phyloP scores from a whole-genome alignment of 2,329 filamentous ascomycete species.

The Pseudopithomyces chartarum region DNA sequence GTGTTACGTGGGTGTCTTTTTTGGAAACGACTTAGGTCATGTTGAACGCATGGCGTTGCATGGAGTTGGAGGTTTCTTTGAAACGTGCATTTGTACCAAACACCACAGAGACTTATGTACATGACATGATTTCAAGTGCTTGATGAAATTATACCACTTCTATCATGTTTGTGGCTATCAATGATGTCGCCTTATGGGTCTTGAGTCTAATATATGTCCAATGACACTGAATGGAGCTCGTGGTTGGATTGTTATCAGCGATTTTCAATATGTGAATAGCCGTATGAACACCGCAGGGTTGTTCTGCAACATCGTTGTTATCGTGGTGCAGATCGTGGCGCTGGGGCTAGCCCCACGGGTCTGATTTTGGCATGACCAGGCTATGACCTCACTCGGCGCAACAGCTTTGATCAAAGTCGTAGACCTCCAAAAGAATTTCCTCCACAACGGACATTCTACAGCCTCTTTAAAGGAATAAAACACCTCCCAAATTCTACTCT shows the following conservation, averaged over 20 bases:
- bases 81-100: neutral
- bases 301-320: too few relatives aligned
- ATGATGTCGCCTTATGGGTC: too few relatives aligned
- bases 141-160: too few relatives aligned
- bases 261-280: too few relatives aligned
- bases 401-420: neutral
- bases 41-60: constrained; percentile 3
- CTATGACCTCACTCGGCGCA: neutral
- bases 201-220: too few relatives aligned
- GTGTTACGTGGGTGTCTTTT: neutral
- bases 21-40: neutral
- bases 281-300: too few relatives aligned
- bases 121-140: neutral
- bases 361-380: neutral
- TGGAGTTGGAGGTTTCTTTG: neutral
- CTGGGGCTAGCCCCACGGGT: neutral
- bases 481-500: neutral
- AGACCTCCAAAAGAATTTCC: neutral
- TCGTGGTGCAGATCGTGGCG: constrained; percentile 6
- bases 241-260: too few relatives aligned
- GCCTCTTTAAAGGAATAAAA: neutral
- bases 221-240: too few relatives aligned
- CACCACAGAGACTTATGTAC: neutral
- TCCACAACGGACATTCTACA: neutral
- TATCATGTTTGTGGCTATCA: too few relatives aligned